Evolutionary conservation across 305 asterid genomes (phyloP).

Genomic region (Ilex paraguariensis): DNA sequence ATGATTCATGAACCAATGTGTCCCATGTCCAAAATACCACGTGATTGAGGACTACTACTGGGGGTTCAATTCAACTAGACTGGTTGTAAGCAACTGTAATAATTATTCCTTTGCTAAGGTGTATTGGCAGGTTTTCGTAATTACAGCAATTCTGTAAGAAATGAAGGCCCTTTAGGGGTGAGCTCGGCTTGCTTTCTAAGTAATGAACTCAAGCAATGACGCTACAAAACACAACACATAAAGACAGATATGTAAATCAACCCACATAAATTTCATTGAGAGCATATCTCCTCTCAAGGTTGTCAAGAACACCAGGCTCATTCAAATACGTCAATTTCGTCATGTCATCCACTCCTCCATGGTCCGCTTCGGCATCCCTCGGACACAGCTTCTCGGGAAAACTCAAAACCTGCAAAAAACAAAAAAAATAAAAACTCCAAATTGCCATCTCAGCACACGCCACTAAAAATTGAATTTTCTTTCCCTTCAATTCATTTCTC

Average conservation of each 20-base stretch:
- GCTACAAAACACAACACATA: background rate
- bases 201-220: background rate
- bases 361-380: slow-evolving; percentile 82
- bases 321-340: slow-evolving; percentile 89
- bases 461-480: slow-evolving; percentile 6
- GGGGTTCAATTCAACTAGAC: too few species aligned
- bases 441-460: too few species aligned
- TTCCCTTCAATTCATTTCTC: slow-evolving; percentile 7
- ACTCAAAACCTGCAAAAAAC: slow-evolving; percentile 40
- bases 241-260: slow-evolving; percentile 2
- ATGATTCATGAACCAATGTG: too few species aligned
- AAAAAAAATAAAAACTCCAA: background rate
- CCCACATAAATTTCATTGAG: slow-evolving; percentile 95
- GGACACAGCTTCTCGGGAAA: slow-evolving; percentile 65
- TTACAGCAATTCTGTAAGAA: too few species aligned
- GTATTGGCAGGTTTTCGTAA: too few species aligned
- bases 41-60: too few species aligned
- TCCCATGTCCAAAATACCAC: too few species aligned
- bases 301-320: slow-evolving; percentile 96
- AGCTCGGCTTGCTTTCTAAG: background rate
- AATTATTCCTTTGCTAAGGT: too few species aligned
- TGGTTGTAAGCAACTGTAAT: too few species aligned
- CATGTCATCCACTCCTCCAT: slow-evolving; percentile 99
- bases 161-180: too few species aligned
- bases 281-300: slow-evolving; percentile 78